These are phyloP conservation scores for Friedmanniomyces endolithicus DNA, from an alignment of 495 filamentous ascomycete genomes.

Conservation along the genomic window DNA sequence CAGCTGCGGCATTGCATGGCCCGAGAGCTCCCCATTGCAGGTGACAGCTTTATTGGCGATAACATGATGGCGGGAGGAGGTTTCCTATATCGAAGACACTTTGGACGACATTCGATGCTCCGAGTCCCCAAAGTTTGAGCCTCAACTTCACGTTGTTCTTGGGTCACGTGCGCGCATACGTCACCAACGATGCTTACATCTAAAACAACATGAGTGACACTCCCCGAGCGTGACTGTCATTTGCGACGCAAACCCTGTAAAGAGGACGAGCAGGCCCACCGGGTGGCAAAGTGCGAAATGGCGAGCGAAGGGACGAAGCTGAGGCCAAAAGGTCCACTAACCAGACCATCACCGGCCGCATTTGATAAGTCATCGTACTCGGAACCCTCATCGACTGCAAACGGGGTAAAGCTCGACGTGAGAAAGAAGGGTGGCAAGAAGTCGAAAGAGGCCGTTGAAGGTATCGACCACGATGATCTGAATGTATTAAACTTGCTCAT, in stretches of 20 bases:
- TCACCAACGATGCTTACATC: neutral
- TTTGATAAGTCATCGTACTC: neutral
- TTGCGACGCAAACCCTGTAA: no score
- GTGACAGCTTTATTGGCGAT: neutral
- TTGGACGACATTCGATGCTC: neutral
- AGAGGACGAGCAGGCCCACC: no score
- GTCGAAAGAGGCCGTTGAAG: slow-evolving; percentile 1
- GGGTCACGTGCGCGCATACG: neutral
- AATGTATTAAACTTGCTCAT: neutral
- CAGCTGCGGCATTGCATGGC: neutral
- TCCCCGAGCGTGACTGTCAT: no score
- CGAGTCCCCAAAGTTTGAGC: neutral
- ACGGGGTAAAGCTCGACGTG: neutral
- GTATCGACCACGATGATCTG: neutral
- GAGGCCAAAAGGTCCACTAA: neutral
- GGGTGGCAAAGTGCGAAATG: neutral
- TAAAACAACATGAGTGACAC: neutral
- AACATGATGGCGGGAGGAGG: neutral
- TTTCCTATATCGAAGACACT: neutral
- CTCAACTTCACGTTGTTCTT: neutral
- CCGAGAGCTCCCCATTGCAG: neutral
- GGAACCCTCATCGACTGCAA: neutral
- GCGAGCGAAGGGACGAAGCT: neutral
- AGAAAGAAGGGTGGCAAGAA: neutral
- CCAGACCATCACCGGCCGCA: neutral